Percentiles rank a stretch among this genome's conserved stretches.
Evolutionary conservation across 371 early-diverging fungal species (phyloP).

Genomic region (Mortierella sp.): DNA sequence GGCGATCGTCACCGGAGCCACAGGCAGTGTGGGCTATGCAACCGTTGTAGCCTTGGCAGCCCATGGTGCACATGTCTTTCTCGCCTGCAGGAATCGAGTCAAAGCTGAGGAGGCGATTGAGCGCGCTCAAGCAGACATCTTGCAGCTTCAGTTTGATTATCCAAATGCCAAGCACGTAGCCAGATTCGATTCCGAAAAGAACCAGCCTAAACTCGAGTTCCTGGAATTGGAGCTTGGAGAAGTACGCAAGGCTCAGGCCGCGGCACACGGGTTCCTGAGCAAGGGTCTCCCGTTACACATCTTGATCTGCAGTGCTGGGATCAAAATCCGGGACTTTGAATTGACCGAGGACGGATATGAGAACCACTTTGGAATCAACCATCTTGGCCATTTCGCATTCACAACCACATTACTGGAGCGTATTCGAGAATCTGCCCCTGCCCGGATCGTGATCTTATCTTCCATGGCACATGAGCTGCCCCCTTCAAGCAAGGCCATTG

Average conservation of each 20-base stretch:
- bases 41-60: constrained; percentile 69
- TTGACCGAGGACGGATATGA: constrained; percentile 76
- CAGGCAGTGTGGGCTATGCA: constrained; percentile 72
- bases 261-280: constrained; percentile 61
- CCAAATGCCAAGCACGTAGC: constrained; percentile 2
- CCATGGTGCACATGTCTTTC: constrained; percentile 67
- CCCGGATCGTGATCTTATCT: constrained; percentile 61
- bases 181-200: not conserved
- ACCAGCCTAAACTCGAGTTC: constrained; percentile 56
- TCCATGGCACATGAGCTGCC: constrained; percentile 55
- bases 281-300: constrained; percentile 63
- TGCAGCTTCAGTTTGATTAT: constrained; percentile 51
- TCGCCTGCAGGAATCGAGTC: constrained; percentile 68
- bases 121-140: constrained; percentile 64
- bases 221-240: constrained; percentile 67
- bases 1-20: constrained; percentile 80
- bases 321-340: constrained; percentile 72
- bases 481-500: constrained; percentile 31
- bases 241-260: constrained; percentile 60
- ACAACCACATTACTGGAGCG: constrained; percentile 69
- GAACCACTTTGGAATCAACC: constrained; percentile 45
- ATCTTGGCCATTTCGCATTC: constrained; percentile 67
- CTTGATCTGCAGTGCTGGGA: constrained; percentile 71
- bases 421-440: constrained; percentile 59
- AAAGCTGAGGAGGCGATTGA: constrained; percentile 60